phyloP scores from a whole-genome alignment of 345 rosid genomes.

The Noccaea caerulescens region DNA sequence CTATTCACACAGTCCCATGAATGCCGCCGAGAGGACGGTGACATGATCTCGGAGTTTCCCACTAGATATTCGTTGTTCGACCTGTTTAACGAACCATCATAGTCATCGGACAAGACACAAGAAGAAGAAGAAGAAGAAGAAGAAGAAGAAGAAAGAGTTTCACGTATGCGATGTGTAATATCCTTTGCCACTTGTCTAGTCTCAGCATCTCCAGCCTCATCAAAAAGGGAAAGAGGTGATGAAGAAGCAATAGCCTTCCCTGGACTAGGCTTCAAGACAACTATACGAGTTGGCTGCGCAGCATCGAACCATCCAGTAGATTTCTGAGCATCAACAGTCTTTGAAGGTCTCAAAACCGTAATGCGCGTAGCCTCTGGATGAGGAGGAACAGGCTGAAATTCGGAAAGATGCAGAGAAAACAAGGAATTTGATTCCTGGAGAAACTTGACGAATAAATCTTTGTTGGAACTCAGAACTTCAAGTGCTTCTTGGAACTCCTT shows the following conservation, averaged over 20 bases:
- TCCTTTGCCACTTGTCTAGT: slow-evolving; percentile 65
- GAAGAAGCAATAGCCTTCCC: slow-evolving; percentile 56
- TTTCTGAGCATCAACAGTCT: slow-evolving; percentile 58
- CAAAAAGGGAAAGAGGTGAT: too few species aligned
- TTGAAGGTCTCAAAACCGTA: slow-evolving; percentile 85
- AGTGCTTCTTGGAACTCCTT: slow-evolving; percentile 86
- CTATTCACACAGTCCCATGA: slow-evolving; percentile 85
- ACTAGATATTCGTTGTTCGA: slow-evolving; percentile 58
- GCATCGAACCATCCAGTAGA: slow-evolving; percentile 49
- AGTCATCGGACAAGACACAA: slow-evolving; percentile 81
- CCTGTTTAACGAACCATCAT: slow-evolving; percentile 73
- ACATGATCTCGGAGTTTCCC: slow-evolving; percentile 75
- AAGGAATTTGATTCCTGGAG: slow-evolving; percentile 80
- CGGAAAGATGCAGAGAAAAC: slow-evolving; percentile 54
- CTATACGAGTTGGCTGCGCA: slow-evolving; percentile 77
- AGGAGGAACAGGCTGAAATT: slow-evolving; percentile 56
- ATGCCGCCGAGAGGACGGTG: slow-evolving; percentile 82
- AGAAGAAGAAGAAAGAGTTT: too few species aligned
- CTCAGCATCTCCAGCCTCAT: slow-evolving; percentile 66
- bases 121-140: slow-evolving; percentile 55
- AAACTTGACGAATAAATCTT: slow-evolving; percentile 70
- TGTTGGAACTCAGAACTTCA: slow-evolving; percentile 75
- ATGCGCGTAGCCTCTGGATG: slow-evolving; percentile 75
- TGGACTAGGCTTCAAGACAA: slow-evolving; percentile 86
- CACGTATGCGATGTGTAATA: slow-evolving; percentile 57